Evolutionary conservation across 2,329 filamentous ascomycete species (phyloP).

Genomic region (Colletotrichum lupini): DNA sequence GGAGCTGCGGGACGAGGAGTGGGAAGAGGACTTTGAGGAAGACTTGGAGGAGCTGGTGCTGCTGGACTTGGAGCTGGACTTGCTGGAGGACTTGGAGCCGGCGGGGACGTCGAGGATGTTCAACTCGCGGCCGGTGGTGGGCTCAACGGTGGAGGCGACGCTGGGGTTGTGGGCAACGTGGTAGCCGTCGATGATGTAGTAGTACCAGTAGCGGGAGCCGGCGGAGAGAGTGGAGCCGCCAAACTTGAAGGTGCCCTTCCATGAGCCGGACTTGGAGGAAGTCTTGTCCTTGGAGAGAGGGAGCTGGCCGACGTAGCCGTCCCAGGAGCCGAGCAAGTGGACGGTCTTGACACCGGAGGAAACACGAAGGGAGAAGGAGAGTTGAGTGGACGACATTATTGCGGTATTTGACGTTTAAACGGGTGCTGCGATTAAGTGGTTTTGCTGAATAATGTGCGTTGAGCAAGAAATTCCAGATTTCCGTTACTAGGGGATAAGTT

Average conservation of each 20-base stretch:
- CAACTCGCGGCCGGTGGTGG: constrained; percentile 94
- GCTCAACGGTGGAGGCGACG: constrained; percentile 89
- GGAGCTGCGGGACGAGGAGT: constrained; percentile 55
- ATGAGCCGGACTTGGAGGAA: constrained; percentile 87
- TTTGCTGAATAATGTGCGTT: constrained; percentile 42
- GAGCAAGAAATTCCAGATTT: constrained; percentile 69
- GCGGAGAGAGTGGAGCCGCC: constrained; percentile 86
- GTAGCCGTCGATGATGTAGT: constrained; percentile 99
- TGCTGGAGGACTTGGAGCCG: constrained; percentile 51
- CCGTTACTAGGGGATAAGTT: constrained; percentile 56
- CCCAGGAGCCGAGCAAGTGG: constrained; percentile 97
- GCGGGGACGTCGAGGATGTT: constrained; percentile 95
- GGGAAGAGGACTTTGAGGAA: constrained; percentile 57
- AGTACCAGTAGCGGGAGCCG: constrained; percentile 99
- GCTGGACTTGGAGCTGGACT: constrained; percentile 39
- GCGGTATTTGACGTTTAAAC: constrained; percentile 47
- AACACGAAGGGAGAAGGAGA: constrained; percentile 95
- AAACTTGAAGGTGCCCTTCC: constrained; percentile 98
- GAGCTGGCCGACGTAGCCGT: constrained; percentile 94
- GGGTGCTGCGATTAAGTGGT: constrained; percentile 43
- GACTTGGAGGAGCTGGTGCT: constrained; percentile 56
- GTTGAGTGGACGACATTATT: constrained; percentile 90
- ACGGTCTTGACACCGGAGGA: constrained; percentile 97
- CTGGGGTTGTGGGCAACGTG: constrained; percentile 97
- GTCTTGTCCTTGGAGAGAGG: constrained; percentile 90